These are phyloP conservation scores for Tephrocybe sp. DNA, from an alignment of 768 basidiomycete species.

Conservation along the genomic window DNA sequence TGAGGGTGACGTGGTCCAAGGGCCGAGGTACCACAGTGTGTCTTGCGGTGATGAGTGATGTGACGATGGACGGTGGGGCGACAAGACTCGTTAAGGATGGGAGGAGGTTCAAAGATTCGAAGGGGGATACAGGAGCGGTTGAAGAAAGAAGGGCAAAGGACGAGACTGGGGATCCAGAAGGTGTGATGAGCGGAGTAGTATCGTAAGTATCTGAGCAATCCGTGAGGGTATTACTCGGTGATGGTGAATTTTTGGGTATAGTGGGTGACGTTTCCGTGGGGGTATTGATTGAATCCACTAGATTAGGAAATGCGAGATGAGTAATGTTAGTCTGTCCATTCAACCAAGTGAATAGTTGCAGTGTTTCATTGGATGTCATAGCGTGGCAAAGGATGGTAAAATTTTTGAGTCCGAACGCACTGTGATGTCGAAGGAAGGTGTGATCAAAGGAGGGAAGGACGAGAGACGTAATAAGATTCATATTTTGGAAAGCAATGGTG, in stretches of 20 bases:
- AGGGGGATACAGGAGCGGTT: slow-evolving; percentile 18
- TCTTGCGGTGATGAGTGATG: slow-evolving; percentile 22
- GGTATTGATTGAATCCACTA: slow-evolving; percentile 24
- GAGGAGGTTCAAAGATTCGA: slow-evolving; percentile 35
- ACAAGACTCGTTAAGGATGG: slow-evolving; percentile 39
- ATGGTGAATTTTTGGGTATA: slow-evolving; percentile 3
- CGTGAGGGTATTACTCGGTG: slow-evolving; percentile 2
- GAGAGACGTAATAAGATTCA: slow-evolving; percentile 42
- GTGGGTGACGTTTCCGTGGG: slow-evolving; percentile 2
- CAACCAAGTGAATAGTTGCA: slow-evolving; percentile 39
- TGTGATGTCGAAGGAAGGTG: slow-evolving; percentile 41
- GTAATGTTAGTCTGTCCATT: slow-evolving; percentile 43
- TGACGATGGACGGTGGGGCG: slow-evolving; percentile 34
- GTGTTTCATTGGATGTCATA: slow-evolving; percentile 31
- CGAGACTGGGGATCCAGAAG: slow-evolving; percentile 11
- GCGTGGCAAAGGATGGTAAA: slow-evolving; percentile 37
- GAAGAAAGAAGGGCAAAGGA: slow-evolving; percentile 12
- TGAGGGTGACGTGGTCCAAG: slow-evolving; percentile 33
- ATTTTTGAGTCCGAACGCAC: slow-evolving; percentile 39
- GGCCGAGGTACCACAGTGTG: slow-evolving; percentile 20
- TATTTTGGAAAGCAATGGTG: slow-evolving; percentile 43
- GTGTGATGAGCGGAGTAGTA: slow-evolving; percentile 9
- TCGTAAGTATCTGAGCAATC: slow-evolving; percentile 7
- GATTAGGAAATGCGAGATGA: slow-evolving; percentile 38
- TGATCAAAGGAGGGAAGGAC: slow-evolving; percentile 43